Evolutionary conservation across 805 yeast species (phyloP).

Genomic region (Maudiozyma saulgeensis): DNA sequence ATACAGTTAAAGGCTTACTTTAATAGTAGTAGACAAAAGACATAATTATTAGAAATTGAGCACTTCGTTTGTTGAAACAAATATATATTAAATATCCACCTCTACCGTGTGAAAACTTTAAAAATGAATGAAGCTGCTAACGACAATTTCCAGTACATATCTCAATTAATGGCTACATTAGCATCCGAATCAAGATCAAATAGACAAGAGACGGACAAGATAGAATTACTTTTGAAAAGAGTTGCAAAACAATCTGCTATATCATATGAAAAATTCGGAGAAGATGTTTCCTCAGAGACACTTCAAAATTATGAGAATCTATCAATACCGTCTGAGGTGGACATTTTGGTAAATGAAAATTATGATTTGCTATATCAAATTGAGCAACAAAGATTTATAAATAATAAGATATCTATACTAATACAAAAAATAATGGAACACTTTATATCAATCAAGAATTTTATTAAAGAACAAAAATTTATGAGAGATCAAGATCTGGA

Average conservation of each 20-base stretch:
- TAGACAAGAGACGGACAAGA: slow-evolving; percentile 23
- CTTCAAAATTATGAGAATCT: slow-evolving; percentile 5
- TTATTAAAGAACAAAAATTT: slow-evolving; percentile 21
- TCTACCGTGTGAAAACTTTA: background rate
- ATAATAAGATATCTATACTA: slow-evolving; percentile 16
- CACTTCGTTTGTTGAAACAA: too few species aligned
- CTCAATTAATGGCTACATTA: slow-evolving; percentile 18
- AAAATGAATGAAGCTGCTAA: slow-evolving; percentile 12
- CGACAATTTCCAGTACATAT: slow-evolving; percentile 23
- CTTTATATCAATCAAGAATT: slow-evolving; percentile 21
- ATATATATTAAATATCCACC: too few species aligned
- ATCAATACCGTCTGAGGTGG: slow-evolving; percentile 9
- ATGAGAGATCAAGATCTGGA: slow-evolving; percentile 15
- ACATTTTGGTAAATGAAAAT: slow-evolving; percentile 18
- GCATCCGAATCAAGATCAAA: slow-evolving; percentile 20
- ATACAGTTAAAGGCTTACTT: too few species aligned
- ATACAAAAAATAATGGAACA: slow-evolving; percentile 24
- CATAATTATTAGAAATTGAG: too few species aligned
- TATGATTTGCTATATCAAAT: slow-evolving; percentile 22
- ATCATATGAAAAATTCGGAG: slow-evolving; percentile 17
- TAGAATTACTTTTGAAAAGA: slow-evolving; percentile 17
- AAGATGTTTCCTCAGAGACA: slow-evolving; percentile 8
- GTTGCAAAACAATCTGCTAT: slow-evolving; percentile 24
- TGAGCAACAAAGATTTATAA: slow-evolving; percentile 23
- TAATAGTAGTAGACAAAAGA: too few species aligned